Base-by-base conservation (phyloP, 192 early-diverging fungal species). In the Coemansia sp. region DNA sequence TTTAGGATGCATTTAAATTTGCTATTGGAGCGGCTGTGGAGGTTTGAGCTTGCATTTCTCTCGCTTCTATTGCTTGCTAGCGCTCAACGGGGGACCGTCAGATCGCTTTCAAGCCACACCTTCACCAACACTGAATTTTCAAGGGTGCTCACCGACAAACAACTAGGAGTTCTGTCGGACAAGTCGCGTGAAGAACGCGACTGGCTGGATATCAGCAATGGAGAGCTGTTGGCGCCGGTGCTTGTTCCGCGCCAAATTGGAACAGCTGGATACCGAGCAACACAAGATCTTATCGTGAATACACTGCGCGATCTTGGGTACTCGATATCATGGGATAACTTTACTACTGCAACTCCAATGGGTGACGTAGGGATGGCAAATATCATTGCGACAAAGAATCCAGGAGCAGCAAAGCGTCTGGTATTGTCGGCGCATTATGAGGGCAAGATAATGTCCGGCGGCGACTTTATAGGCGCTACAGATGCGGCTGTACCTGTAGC, bases 341-440 rank as follows among this genome's bases (percentile, higher is more conserved):
- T 98, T 62, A 83, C 67, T 19, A 88, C 82, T 12, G 58, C 63
- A 12, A 98, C 96, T 5, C 96, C 96, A 12, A 64, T 83, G 50
- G 96, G 96, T 6, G 23, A 65, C 27, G 89, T 86, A 56, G 58
- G 67, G 1, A 94, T 98, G 72, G 85, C 84, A 52, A 98, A 98
- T 77, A 86, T 96, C 53, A 89, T 98, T 60, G 91, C 88, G 28
- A 98, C 96, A 24, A 90, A 94, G 62, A 86, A 96, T 72, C 88
- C 88, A 6, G 59, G 83, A 12, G 90, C 91, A 1, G 64, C 73
- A 38, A 83, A 78, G 62, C 82, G 90, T 7, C 80, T 98, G 10
- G 89, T 96, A 23, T 76, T 98, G 50, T 91, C 93, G 0, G 96
- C 94, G 3, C 96, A 98, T 72, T 98, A 87, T 65, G 96, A 98